A percentile compares a stretch with the other conserved stretches of the same genome.
phyloP scores from a whole-genome alignment of 768 basidiomycete genomes.

The Hortiboletus flavorubellus region DNA sequence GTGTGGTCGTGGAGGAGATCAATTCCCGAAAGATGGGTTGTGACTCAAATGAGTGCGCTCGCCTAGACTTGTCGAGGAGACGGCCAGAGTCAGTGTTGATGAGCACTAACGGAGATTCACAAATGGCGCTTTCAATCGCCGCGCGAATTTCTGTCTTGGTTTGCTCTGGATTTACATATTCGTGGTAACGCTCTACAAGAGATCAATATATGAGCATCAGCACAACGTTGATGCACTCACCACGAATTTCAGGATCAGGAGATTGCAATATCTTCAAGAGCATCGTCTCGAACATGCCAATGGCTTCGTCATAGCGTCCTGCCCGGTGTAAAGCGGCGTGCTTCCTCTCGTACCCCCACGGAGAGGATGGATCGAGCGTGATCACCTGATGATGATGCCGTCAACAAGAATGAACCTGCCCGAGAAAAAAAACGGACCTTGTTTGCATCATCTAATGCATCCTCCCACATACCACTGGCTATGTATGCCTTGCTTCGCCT shows the following conservation, averaged over 20 bases:
- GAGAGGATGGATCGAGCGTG: not conserved
- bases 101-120: constrained; percentile 3
- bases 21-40: not conserved
- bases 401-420: not conserved
- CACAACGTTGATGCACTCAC: not conserved
- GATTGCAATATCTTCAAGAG: constrained; percentile 3
- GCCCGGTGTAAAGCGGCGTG: not conserved
- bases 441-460: not conserved
- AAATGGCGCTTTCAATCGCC: not conserved
- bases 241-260: not conserved
- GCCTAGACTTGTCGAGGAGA: not conserved
- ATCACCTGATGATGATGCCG: not conserved
- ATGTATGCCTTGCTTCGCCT: not conserved
- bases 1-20: constrained; percentile 4
- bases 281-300: not conserved
- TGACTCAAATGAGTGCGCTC: constrained; percentile 1
- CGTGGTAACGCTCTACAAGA: not conserved
- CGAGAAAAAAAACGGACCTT: not conserved
- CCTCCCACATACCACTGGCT: not conserved
- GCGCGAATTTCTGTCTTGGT: not conserved
- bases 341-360: not conserved
- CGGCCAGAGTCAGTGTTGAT: constrained; percentile 2
- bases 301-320: not conserved
- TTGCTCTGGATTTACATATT: not conserved
- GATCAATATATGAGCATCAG: not conserved